Base-by-base conservation (phyloP, 768 basidiomycete species). In the Suillus spraguei region DNA sequence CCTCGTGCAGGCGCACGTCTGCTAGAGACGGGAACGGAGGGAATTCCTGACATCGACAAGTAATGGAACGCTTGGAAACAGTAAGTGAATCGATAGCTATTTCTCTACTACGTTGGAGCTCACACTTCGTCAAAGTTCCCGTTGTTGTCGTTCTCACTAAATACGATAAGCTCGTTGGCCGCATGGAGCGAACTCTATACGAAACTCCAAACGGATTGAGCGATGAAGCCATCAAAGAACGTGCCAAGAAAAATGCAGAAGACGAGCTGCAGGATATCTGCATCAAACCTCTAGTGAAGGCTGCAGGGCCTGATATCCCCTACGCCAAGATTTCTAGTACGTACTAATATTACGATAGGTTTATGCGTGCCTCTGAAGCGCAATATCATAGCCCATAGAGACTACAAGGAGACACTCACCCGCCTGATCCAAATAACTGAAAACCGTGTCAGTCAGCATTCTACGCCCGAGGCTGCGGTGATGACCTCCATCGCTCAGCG, bases 71-170 rank as follows among this genome's bases (percentile, higher is more conserved):
- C 58, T 63, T 8, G 46, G 59, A 33, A 41, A 60, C 20, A 32
- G 62, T 63, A n/a, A 4, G 62, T 60, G 20, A 32, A 54, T 13
- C 20, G 2, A n/a, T 54, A 3, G 1, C 20, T 53, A 53, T 53
- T 11, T 11, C 52, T 13, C 11, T 10, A 2, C 35, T 11, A 10
- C 4, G 28, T 11, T 10, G 20, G 5, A 20, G 4, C 20, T 53
- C 9, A 32, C 10, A 20, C 17, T 3, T n/a, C 6, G 11, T 54
- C 11, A 13, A 54, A 64, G 63, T 64, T 28, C 63, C 63, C 11
- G 14, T 53, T 4, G 8, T 64, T 8, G n/a, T 61, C 8, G 63
- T 64, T 16, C 47, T 64, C 41, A 64, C 60, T 11, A 54, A 63
- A 60, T 59, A 56, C 4, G 61, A 63, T 33, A 28, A n/a, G 14